Evolutionary conservation across 2,329 filamentous ascomycete species (phyloP).

Genomic region (Passalora sequoiae): DNA sequence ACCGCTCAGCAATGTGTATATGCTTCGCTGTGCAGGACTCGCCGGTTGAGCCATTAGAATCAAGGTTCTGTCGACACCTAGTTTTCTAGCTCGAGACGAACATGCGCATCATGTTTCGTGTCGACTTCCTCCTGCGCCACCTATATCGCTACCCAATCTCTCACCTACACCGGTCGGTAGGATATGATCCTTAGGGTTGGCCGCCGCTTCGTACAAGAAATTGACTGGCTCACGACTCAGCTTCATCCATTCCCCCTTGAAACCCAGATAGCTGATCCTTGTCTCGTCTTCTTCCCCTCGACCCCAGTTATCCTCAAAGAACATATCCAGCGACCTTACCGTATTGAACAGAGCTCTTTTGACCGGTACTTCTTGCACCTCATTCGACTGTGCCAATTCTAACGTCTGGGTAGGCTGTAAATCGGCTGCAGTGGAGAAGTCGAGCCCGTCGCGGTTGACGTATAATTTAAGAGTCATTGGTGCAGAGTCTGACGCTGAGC

Average conservation of each 20-base stretch:
- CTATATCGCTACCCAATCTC: slow-evolving; percentile 31
- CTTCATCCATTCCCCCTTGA: slow-evolving; percentile 91
- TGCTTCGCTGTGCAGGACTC: no score
- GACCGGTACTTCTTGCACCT: slow-evolving; percentile 82
- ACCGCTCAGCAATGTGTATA: no score
- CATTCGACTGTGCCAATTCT: slow-evolving; percentile 68
- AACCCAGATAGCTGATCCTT: slow-evolving; percentile 75
- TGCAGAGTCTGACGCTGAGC: slow-evolving; percentile 63
- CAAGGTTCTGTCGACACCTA: no score
- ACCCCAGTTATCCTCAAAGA: slow-evolving; percentile 87
- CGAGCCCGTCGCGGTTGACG: slow-evolving; percentile 79
- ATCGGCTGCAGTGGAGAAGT: slow-evolving; percentile 67
- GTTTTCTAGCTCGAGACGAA: no score
- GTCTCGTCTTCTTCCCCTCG: slow-evolving; percentile 72
- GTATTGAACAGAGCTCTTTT: slow-evolving; percentile 84
- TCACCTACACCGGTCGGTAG: slow-evolving; percentile 36
- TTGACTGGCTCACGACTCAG: slow-evolving; percentile 75
- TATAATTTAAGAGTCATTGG: slow-evolving; percentile 82
- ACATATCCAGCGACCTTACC: slow-evolving; percentile 75
- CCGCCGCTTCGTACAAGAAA: slow-evolving; percentile 88
- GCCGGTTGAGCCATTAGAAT: no score
- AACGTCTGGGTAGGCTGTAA: slow-evolving; percentile 65
- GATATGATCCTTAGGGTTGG: slow-evolving; percentile 84
- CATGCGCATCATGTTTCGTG: slow-evolving; percentile 19
- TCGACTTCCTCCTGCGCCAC: slow-evolving; percentile 28